These are phyloP conservation scores for Sugiyamaella marilandica DNA, from an alignment of 805 yeast species.

Conservation along the genomic window DNA sequence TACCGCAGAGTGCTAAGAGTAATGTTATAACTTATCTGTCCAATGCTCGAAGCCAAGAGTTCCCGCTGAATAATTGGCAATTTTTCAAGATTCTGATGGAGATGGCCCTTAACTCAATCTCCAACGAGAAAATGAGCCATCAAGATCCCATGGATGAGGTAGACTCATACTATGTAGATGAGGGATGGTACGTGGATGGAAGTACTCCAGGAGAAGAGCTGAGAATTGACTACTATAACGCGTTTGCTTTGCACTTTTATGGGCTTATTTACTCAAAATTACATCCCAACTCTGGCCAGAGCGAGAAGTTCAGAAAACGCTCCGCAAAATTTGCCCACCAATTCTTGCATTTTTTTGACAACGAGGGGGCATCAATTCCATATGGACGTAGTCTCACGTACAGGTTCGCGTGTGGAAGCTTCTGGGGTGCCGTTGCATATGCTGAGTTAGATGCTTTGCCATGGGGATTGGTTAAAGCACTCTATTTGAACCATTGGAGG, in stretches of 20 bases:
- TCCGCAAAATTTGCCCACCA: slow-evolving; percentile 26
- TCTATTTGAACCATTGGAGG: slow-evolving; percentile 22
- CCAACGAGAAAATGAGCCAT: slow-evolving; percentile 10
- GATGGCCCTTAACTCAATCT: slow-evolving; percentile 26
- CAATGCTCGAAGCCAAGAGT: slow-evolving; percentile 20
- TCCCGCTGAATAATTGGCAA: slow-evolving; percentile 28
- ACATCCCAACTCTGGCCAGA: slow-evolving; percentile 20
- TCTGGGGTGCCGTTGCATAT: slow-evolving; percentile 26
- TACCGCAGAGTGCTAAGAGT: slow-evolving; percentile 20
- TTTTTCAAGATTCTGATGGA: slow-evolving; percentile 31
- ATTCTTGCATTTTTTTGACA: slow-evolving; percentile 25
- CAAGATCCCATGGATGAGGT: slow-evolving; percentile 24
- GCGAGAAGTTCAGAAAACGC: slow-evolving; percentile 20
- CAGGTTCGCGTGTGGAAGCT: slow-evolving; percentile 24
- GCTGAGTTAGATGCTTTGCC: slow-evolving; percentile 16
- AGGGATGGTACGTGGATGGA: slow-evolving; percentile 36
- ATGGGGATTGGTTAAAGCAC: slow-evolving; percentile 24
- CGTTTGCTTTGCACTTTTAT: slow-evolving; percentile 33
- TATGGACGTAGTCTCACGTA: slow-evolving; percentile 27
- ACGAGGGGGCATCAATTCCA: slow-evolving; percentile 25
- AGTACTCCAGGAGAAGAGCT: slow-evolving; percentile 6
- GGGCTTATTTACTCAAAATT: slow-evolving; percentile 24
- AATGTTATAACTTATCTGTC: slow-evolving; percentile 23
- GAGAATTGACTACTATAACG: slow-evolving; percentile 31
- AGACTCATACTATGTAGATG: slow-evolving; percentile 26